Percentiles rank a stretch among this genome's conserved stretches.
These are phyloP conservation scores for Scutellaria galericulata DNA, from an alignment of 257 asterid genomes.

Conservation along the genomic window DNA sequence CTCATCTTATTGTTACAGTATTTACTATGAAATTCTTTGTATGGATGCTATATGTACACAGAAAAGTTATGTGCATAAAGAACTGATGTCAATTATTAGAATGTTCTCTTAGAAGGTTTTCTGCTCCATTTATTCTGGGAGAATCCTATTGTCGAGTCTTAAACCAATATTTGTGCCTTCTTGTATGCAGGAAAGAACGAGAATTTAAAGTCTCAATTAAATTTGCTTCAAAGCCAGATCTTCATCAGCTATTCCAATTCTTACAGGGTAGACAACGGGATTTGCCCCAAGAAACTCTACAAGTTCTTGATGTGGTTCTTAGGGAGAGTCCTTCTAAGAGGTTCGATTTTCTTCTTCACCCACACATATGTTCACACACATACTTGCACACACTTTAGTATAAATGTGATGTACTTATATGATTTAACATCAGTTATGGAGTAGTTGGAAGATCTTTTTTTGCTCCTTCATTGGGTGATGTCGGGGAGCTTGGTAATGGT, in stretches of 20 bases:
- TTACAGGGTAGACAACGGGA: conserved; percentile 58
- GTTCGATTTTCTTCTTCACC: conserved; percentile 27
- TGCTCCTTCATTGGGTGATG: conserved; percentile 36
- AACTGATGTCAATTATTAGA: neutral
- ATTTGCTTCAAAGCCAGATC: conserved; percentile 64
- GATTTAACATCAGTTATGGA: conserved; percentile 49
- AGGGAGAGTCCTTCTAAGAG: conserved; percentile 55
- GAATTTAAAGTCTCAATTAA: conserved; percentile 65
- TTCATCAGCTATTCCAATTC: conserved; percentile 60
- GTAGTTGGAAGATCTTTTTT: conserved; percentile 87
- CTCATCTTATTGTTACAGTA: too few relatives aligned
- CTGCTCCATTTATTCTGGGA: neutral
- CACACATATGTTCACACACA: neutral
- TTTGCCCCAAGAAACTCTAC: conserved; percentile 71
- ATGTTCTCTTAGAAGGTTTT: neutral
- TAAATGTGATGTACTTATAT: neutral
- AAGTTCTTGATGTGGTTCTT: conserved; percentile 80
- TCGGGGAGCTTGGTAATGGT: conserved; percentile 63
- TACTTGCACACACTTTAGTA: neutral
- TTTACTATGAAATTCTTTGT: too few relatives aligned
- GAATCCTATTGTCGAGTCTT: neutral
- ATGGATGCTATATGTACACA: too few relatives aligned
- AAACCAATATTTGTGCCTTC: neutral
- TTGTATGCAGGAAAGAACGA: conserved; percentile 59
- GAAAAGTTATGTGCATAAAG: neutral